Percentiles rank a stretch among this genome's conserved stretches.
phyloP scores from a whole-genome alignment of 1,284 basidiomycete genomes.

The Vanrija humicola region DNA sequence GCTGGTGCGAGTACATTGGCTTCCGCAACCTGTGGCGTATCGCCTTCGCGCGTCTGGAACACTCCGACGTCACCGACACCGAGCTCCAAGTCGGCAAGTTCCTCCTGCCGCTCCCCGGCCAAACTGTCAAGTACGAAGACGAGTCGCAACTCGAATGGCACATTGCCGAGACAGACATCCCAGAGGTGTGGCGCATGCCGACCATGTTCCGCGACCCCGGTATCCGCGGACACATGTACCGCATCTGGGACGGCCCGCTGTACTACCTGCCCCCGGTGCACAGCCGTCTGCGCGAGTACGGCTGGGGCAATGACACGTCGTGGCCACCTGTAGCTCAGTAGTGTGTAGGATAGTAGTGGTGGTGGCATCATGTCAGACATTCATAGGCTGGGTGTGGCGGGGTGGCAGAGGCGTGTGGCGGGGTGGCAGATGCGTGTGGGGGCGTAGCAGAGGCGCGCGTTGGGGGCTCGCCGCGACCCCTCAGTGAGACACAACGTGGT shows the following conservation, averaged over 20 bases:
- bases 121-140: slow-evolving; percentile 58
- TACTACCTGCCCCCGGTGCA: slow-evolving; percentile 44
- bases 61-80: slow-evolving; percentile 46
- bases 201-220: slow-evolving; percentile 40
- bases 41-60: slow-evolving; percentile 48
- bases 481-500: too few species aligned
- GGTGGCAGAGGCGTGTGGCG: too few species aligned
- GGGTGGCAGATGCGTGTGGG: too few species aligned
- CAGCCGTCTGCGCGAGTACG: slow-evolving; percentile 32
- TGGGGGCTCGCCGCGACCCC: too few species aligned
- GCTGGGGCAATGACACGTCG: slow-evolving; percentile 17
- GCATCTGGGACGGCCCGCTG: slow-evolving; percentile 45
- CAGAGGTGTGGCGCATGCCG: slow-evolving; percentile 51
- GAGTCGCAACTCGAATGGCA: slow-evolving; percentile 63
- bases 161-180: slow-evolving; percentile 61
- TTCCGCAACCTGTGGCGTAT: slow-evolving; percentile 78
- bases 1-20: slow-evolving; percentile 82
- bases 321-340: slow-evolving; percentile 5
- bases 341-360: not conserved
- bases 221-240: slow-evolving; percentile 16
- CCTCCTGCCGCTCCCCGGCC: slow-evolving; percentile 61
- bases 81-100: slow-evolving; percentile 66
- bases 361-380: not conserved
- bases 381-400: too few species aligned
- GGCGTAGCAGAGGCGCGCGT: too few species aligned